These are phyloP conservation scores for Terana coerulea DNA, from an alignment of 768 basidiomycete species.

Conservation along the genomic window DNA sequence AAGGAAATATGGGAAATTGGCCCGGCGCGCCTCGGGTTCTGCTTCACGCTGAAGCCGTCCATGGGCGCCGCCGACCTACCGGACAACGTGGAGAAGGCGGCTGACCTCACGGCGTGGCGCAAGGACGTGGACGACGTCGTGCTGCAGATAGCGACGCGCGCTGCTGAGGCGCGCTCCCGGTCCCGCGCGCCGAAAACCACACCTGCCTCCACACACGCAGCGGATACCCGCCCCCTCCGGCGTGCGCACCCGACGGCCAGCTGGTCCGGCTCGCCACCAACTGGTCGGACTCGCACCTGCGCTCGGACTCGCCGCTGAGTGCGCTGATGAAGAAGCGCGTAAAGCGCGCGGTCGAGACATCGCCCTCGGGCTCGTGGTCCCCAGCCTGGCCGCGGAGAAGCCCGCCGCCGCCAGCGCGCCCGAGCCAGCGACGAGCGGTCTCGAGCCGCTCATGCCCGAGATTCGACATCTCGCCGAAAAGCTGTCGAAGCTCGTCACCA, in stretches of 20 bases:
- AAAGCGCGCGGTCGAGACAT: slow-evolving; percentile 21
- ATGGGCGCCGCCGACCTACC: neutral
- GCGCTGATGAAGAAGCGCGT: slow-evolving; percentile 59
- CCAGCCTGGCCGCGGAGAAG: slow-evolving; percentile 15
- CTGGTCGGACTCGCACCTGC: slow-evolving; percentile 72
- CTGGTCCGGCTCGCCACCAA: slow-evolving; percentile 58
- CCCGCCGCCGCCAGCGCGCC: slow-evolving; percentile 21
- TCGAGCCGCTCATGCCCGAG: slow-evolving; percentile 72
- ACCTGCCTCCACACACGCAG: slow-evolving; percentile 12
- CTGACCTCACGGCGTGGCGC: slow-evolving; percentile 51
- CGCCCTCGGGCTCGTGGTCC: slow-evolving; percentile 12
- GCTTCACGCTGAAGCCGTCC: slow-evolving; percentile 35
- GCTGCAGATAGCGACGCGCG: slow-evolving; percentile 72
- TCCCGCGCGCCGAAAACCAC: slow-evolving; percentile 8
- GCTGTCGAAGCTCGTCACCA: slow-evolving; percentile 64
- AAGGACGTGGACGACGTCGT: slow-evolving; percentile 60
- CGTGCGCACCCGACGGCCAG: slow-evolving; percentile 44
- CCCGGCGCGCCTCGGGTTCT: slow-evolving; percentile 56
- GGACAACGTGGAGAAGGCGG: slow-evolving; percentile 22
- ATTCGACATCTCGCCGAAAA: slow-evolving; percentile 65
- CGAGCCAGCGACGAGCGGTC: slow-evolving; percentile 40
- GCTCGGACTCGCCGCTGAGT: slow-evolving; percentile 53
- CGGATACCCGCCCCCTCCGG: slow-evolving; percentile 22
- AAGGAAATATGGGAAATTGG: slow-evolving; percentile 72
- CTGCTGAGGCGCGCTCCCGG: slow-evolving; percentile 38